Evolutionary conservation across 345 rosid genomes (phyloP).

Genomic region (Citrus cavaleriei): DNA sequence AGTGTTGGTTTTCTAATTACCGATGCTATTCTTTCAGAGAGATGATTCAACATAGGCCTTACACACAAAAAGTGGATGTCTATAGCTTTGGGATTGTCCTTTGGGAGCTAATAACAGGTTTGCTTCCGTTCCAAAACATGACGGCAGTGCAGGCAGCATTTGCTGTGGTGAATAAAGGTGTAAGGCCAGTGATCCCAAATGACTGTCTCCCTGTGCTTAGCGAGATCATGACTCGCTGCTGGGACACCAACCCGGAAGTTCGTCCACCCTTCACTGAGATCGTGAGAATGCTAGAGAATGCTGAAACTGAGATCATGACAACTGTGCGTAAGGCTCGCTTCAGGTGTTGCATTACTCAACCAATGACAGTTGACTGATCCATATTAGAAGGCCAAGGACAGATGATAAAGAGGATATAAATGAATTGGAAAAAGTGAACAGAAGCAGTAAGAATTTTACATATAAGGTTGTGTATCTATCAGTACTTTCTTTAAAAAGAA

Average conservation of each 20-base stretch:
- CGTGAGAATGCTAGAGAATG: conserved; percentile 22
- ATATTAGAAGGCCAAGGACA: no score
- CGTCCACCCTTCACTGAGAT: conserved; percentile 47
- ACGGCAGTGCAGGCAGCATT: conserved; percentile 58
- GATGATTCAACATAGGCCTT: conserved; percentile 43
- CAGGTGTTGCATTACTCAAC: conserved; percentile 48
- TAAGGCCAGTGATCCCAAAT: conserved; percentile 46
- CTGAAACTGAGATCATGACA: conserved; percentile 44
- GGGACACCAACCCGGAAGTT: conserved; percentile 46
- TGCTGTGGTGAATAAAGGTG: conserved; percentile 50
- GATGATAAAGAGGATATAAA: conserved; percentile 16
- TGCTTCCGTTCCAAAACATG: conserved; percentile 55
- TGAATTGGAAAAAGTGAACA: conserved; percentile 22
- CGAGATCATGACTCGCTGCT: conserved; percentile 47
- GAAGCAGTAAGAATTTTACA: conserved; percentile 33
- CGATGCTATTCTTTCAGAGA: conserved; percentile 23
- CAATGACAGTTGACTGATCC: conserved; percentile 35
- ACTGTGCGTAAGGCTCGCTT: conserved; percentile 48
- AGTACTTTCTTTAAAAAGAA: not conserved
- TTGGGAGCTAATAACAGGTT: conserved; percentile 43
- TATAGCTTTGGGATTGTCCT: conserved; percentile 44
- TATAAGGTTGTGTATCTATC: conserved; percentile 36
- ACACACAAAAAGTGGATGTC: conserved; percentile 43
- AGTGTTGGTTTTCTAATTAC: not conserved
- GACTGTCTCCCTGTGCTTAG: conserved; percentile 44